Evolutionary conservation across 164 flowering plant species (phyloP), one percentile per base, ranked within the genome.

Genomic region (Euptelea pleiosperma): DNA sequence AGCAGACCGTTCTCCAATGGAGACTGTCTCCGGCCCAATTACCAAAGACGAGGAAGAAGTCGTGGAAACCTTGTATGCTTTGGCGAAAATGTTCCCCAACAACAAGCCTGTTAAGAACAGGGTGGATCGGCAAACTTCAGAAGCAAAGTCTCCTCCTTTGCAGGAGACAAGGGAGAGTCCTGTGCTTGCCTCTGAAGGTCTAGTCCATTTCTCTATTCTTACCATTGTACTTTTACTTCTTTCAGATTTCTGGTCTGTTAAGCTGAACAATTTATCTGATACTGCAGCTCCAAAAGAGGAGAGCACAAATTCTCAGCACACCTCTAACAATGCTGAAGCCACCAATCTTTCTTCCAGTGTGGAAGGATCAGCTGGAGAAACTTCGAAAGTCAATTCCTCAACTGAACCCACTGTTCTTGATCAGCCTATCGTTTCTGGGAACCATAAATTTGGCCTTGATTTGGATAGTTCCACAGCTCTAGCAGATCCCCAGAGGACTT

Each of bases 21-120:
- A 49, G 57, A 22, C 33, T 18, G 11, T 55, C 22, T 37, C 64
- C 9, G 77, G 69, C 24, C 58, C 72, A 39, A 72, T 85, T 35
- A 77, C 88, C 18, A 84, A 84, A 74, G 93, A 86, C 57, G 97
- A 89, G 70, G 88, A 82, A 81, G 97, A 89, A 73, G 97, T 82
- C 28, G 94, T 60, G 15, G 86, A 89, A 69, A 70, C 91, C 35
- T 68, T 89, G 63, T 83, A 61, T 78, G 80, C 86, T 42, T 77
- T 89, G 73, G 86, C 89, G 3, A 74, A 64, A 55, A 65, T 82
- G 78, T 62, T 76, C 40, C 66, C 81, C 16, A 49, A 58, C 47
- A 57, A 67, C 43, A 58, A 47, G 16, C 36, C 54, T n/a, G 55
- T 48, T 52, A 57, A 61, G 45, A 49, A 26, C n/a, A 56, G 43